phyloP scores from a whole-genome alignment of 2,329 filamentous ascomycete species.

The Fusarium buxicola region DNA sequence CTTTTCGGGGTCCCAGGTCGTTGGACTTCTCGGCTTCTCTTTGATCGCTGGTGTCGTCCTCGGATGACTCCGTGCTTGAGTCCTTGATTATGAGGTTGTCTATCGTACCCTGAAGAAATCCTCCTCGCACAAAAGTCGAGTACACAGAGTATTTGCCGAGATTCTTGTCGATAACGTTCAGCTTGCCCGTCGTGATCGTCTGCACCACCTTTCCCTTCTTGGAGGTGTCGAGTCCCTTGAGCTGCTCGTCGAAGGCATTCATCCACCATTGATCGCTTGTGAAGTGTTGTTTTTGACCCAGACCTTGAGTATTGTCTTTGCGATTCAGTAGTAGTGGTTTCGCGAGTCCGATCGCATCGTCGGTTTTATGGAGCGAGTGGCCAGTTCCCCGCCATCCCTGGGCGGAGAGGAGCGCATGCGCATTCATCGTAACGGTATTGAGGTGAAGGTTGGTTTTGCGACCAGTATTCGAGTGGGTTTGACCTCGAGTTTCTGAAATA shows the following conservation, averaged over 20 bases:
- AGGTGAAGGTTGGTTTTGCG: neutral
- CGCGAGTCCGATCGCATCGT: conserved; percentile 79
- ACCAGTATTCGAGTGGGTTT: neutral
- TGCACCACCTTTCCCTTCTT: conserved; percentile 67
- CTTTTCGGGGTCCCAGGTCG: conserved; percentile 44
- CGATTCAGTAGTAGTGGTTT: conserved; percentile 86
- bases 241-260: conserved; percentile 89
- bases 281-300: conserved; percentile 79
- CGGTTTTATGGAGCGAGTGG: conserved; percentile 83
- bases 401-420: conserved; percentile 81
- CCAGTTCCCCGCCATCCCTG: conserved; percentile 93
- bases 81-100: conserved; percentile 44
- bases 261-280: conserved; percentile 95
- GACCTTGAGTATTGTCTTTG: conserved; percentile 82
- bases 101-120: conserved; percentile 79
- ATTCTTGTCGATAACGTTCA: conserved; percentile 67
- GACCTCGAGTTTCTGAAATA: neutral
- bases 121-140: conserved; percentile 85
- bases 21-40: conserved; percentile 35
- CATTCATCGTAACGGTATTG: conserved; percentile 72
- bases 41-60: conserved; percentile 49
- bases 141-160: conserved; percentile 76
- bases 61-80: conserved; percentile 44
- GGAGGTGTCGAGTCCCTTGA: conserved; percentile 80
- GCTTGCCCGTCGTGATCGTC: conserved; percentile 64